Evolutionary conservation across 2,329 filamentous ascomycete species (phyloP).

Genomic region (Tolypocladium nubicola): DNA sequence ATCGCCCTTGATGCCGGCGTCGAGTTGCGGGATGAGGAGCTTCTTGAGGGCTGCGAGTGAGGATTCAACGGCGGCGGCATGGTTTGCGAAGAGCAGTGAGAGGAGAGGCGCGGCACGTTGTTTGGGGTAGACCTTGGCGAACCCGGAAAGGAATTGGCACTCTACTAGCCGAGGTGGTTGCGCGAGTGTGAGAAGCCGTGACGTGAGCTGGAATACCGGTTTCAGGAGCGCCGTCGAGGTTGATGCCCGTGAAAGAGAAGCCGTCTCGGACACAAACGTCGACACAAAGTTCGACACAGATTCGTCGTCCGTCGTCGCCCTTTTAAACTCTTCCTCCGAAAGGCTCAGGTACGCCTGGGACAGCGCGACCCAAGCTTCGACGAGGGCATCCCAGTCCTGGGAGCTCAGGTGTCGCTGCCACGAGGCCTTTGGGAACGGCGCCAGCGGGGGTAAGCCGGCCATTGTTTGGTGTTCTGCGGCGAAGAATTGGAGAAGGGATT

Average conservation of each 20-base stretch:
- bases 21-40: slow-evolving; percentile 50
- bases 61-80: slow-evolving; percentile 37
- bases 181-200: slow-evolving; percentile 39
- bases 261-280: slow-evolving; percentile 53
- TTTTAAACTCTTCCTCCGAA: slow-evolving; percentile 42
- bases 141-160: slow-evolving; percentile 58
- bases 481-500: neutral
- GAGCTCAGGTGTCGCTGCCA: slow-evolving; percentile 57
- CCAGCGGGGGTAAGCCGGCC: slow-evolving; percentile 57
- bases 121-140: slow-evolving; percentile 57
- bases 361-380: slow-evolving; percentile 67
- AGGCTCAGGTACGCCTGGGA: slow-evolving; percentile 54
- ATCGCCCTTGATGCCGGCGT: slow-evolving; percentile 46
- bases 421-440: slow-evolving; percentile 60
- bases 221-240: slow-evolving; percentile 42
- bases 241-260: slow-evolving; percentile 8
- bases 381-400: slow-evolving; percentile 66
- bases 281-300: slow-evolving; percentile 30
- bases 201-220: slow-evolving; percentile 52
- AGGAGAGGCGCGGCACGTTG: slow-evolving; percentile 45
- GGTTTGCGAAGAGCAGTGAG: slow-evolving; percentile 37
- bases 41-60: slow-evolving; percentile 51
- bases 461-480: slow-evolving; percentile 13
- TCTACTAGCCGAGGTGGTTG: slow-evolving; percentile 40
- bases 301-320: slow-evolving; percentile 40